A percentile compares a stretch with the other conserved stretches of the same genome.
Conservation (phyloP, 2,329 filamentous ascomycete species). For the Aspergillus terreus region DNA sequence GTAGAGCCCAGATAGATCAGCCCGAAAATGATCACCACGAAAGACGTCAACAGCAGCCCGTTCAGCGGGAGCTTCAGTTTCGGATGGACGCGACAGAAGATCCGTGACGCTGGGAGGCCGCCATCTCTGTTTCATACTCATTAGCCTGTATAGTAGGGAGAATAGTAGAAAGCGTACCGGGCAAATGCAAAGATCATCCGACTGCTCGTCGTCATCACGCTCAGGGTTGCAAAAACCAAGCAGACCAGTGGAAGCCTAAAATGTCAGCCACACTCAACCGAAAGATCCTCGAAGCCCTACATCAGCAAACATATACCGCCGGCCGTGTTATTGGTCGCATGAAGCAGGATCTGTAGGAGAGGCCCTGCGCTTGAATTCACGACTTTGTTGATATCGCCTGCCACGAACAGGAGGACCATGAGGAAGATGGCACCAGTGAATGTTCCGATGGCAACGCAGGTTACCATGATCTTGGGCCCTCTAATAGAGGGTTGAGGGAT, state of each 20-base stretch:
- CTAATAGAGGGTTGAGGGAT: conserved; percentile 45
- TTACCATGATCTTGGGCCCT: conserved; percentile 63
- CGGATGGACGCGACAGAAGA: conserved; percentile 60
- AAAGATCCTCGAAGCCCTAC: conserved; percentile 19
- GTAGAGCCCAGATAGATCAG: conserved; percentile 64
- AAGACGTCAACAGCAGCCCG: conserved; percentile 57
- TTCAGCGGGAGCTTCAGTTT: conserved; percentile 63
- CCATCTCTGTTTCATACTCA: conserved; percentile 48
- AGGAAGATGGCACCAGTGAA: conserved; percentile 61
- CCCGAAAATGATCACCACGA: conserved; percentile 63
- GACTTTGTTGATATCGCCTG: conserved; percentile 54
- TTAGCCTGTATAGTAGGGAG: background rate
- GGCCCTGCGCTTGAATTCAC: conserved; percentile 56
- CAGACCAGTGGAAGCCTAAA: conserved; percentile 25
- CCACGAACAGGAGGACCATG: conserved; percentile 60
- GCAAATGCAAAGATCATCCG: conserved; percentile 31
- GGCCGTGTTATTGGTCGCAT: conserved; percentile 59
- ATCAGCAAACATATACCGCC: conserved; percentile 63
- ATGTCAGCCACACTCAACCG: conserved; percentile 5
- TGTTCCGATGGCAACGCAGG: conserved; percentile 60
- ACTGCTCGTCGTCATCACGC: conserved; percentile 30
- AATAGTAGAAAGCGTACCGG: conserved; percentile 11
- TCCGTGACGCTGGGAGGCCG: conserved; percentile 58
- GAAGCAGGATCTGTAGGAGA: conserved; percentile 58
- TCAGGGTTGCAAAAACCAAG: conserved; percentile 25